Evolutionary conservation across 768 basidiomycete genomes (phyloP).

Genomic region (Chalciporus piperatus): DNA sequence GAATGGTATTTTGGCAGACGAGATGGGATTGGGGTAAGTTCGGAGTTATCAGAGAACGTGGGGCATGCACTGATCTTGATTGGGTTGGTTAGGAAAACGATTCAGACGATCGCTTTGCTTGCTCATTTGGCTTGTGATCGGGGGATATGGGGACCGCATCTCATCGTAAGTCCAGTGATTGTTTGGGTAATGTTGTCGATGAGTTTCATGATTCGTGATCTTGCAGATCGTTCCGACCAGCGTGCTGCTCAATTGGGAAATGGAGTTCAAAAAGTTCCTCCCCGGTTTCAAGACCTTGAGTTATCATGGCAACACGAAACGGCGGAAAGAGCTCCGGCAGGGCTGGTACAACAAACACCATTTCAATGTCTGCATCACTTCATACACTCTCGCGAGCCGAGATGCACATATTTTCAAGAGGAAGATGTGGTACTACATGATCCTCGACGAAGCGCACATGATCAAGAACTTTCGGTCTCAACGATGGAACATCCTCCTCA

Average conservation of each 20-base stretch:
- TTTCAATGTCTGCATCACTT: constrained; percentile 94
- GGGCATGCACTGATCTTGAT: neutral
- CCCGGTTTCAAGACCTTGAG: constrained; percentile 84
- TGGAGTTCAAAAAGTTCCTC: constrained; percentile 95
- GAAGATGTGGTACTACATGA: constrained; percentile 94
- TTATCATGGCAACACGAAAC: constrained; percentile 88
- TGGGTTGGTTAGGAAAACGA: constrained; percentile 67
- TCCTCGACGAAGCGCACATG: constrained; percentile 95
- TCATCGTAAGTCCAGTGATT: constrained; percentile 53
- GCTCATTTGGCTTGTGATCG: constrained; percentile 90
- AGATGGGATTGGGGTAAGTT: constrained; percentile 91
- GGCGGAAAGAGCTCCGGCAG: constrained; percentile 83
- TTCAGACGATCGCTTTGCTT: constrained; percentile 92
- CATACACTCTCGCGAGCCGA: constrained; percentile 88
- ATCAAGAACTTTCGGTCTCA: constrained; percentile 97
- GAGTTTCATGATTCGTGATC: neutral
- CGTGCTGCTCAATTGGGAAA: constrained; percentile 93
- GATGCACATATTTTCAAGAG: constrained; percentile 91
- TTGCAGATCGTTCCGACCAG: constrained; percentile 85
- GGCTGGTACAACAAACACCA: constrained; percentile 89
- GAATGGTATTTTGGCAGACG: constrained; percentile 86
- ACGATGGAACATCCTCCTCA: constrained; percentile 87
- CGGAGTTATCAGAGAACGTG: neutral
- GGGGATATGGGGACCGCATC: constrained; percentile 90
- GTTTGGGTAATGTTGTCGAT: neutral